Base-by-base conservation (phyloP, 1,284 basidiomycete species). In the Ustilago vetiveriae region DNA sequence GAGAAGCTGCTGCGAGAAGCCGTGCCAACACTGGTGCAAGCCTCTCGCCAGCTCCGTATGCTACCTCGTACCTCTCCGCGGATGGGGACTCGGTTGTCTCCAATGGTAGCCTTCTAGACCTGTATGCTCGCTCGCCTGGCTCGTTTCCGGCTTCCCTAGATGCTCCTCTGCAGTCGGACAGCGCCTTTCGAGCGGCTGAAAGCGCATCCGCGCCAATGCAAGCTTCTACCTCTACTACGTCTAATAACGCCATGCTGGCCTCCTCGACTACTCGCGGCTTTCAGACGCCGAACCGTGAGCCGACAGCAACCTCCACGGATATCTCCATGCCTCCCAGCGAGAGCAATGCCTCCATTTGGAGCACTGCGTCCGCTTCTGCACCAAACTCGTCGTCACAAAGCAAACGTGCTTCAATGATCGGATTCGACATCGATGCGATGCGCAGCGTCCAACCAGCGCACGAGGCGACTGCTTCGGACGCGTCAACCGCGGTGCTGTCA, bases 31-130 rank as follows among this genome's bases (percentile, higher is more conserved):
- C 65, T 3, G 59, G 54, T 22, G 54, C 48, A 8, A 69, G 66
- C 32, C 54, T 69, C 30, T 43, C 51, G 1, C 45, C 47, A 17
- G 53, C 45, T 19, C 29, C 49, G 2, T 50, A 56, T 29, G 51
- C 41, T 27, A 48, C 62, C 17, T 71, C 68, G 7, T 50, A 57
- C 14, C 42, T 29, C 7, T 71, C 68, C 9, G 46, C 56, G 21
- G 44, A 54, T 4, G 56, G 45, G 17, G 63, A 58, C 47, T 71
- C 63, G 16, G 63, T 54, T 14, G 26, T 62, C 11, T 66, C 68
- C 4, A 71, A 71, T 33, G 63, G 63, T 5, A 71, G 68, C 26
- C 58, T 71, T 7, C 50, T 71, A 6, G 68, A 71, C 22, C 68
- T 71, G 30, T 71, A 71, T 42, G 62, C 68, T 35, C 62, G 54